phyloP scores from a whole-genome alignment of 768 basidiomycete genomes.

The Piloderma croceum region DNA sequence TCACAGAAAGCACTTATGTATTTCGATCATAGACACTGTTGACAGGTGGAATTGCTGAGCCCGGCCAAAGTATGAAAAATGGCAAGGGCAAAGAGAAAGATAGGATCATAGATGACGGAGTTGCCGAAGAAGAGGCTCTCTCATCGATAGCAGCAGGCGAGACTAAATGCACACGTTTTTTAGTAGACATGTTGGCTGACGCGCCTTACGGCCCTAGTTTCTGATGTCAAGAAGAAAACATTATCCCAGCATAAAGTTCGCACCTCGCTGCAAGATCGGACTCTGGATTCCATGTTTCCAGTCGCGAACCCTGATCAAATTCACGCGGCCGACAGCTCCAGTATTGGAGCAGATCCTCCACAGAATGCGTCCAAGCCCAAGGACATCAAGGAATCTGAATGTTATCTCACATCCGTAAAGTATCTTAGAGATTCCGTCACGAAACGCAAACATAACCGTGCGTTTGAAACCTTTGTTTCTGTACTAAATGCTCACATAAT shows the following conservation, averaged over 20 bases:
- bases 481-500: neutral
- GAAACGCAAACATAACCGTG: conserved; percentile 67
- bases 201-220: neutral
- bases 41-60: conserved; percentile 43
- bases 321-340: conserved; percentile 12
- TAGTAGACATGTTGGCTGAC: no score
- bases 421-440: conserved; percentile 53
- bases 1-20: neutral
- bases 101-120: conserved; percentile 24
- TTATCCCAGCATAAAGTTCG: conserved; percentile 89
- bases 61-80: conserved; percentile 27
- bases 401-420: conserved; percentile 69
- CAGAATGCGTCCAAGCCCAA: conserved; percentile 27
- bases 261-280: conserved; percentile 81
- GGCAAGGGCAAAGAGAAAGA: conserved; percentile 37
- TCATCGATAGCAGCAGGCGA: conserved; percentile 22
- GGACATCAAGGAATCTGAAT: conserved; percentile 71
- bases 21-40: conserved; percentile 45
- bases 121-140: conserved; percentile 23
- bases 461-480: conserved; percentile 18
- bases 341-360: conserved; percentile 3
- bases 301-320: conserved; percentile 43
- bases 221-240: conserved; percentile 40
- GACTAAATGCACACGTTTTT: conserved; percentile 1
- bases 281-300: conserved; percentile 93